phyloP scores from a whole-genome alignment of 2,329 filamentous ascomycete species.

The Aspergillus cejpii region DNA sequence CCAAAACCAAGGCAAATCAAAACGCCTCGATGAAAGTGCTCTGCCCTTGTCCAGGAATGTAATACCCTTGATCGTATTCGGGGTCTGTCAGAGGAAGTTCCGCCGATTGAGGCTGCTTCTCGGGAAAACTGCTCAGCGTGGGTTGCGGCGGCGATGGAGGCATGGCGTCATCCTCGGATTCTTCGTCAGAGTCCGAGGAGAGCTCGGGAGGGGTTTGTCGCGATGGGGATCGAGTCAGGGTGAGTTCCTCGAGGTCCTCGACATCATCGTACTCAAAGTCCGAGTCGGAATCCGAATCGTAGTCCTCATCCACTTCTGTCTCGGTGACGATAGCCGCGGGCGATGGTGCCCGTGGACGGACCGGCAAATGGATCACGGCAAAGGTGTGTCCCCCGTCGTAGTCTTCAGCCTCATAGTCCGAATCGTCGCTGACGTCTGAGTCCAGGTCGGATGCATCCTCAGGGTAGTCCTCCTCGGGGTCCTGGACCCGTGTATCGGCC shows the following conservation, averaged over 20 bases:
- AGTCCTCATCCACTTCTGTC: constrained; percentile 27
- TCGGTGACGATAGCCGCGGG: constrained; percentile 29
- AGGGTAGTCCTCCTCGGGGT: constrained; percentile 63
- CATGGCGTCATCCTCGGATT: constrained; percentile 64
- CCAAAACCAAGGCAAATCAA: constrained; percentile 23
- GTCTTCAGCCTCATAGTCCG: constrained; percentile 41
- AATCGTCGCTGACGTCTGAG: constrained; percentile 49
- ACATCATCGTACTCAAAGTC: constrained; percentile 52
- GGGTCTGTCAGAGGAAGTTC: constrained; percentile 34
- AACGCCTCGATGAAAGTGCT: constrained; percentile 46
- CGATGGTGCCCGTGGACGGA: constrained; percentile 27
- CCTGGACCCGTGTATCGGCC: constrained; percentile 71
- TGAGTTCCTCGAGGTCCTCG: constrained; percentile 56
- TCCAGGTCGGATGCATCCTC: constrained; percentile 57
- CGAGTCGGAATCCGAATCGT: constrained; percentile 47
- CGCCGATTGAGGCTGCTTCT: constrained; percentile 48
- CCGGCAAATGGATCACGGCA: constrained; percentile 34
- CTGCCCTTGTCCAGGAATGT: constrained; percentile 40
- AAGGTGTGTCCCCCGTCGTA: constrained; percentile 20
- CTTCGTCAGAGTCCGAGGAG: constrained; percentile 57
- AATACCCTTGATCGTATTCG: constrained; percentile 46
- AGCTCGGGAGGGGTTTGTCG: constrained; percentile 64
- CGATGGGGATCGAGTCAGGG: constrained; percentile 62
- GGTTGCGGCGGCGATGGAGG: constrained; percentile 60
- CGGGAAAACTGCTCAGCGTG: constrained; percentile 54